Evolutionary conservation across 2,329 filamentous ascomycete genomes (phyloP), one percentile per base, ranked within the genome.

Genomic region (Orbilia javanica): DNA sequence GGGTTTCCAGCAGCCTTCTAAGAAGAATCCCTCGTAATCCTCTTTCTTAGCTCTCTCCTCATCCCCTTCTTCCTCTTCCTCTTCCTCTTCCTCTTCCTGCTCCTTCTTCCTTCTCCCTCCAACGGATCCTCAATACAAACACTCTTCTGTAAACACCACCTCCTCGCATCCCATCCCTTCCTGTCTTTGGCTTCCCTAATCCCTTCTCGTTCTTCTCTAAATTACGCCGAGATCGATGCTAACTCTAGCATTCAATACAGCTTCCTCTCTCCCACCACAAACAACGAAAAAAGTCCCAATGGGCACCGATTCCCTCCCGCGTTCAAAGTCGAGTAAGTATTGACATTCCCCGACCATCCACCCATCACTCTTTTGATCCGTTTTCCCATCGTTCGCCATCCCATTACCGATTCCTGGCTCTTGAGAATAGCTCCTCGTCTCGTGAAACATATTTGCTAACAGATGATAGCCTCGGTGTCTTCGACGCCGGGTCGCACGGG

Each of bases 251-350:
- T 22, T n/a, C 39, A 20, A 6, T 36, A 13, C 22, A 57, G 52
- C 52, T 57, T 57, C 25, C n/a, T 8, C 2, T 4, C 6, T n/a
- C n/a, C 22, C 2, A 22, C n/a, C 1, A 2, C 1, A 13, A 36
- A 36, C 27, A 36, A 44, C 18, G 2, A 8, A 36, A 57, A 53
- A 57, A 36, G 52, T 55, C 52, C 52, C 52, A 36, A 29, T 36
- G 52, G 52, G 52, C 29, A 57, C n/a, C 50, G 27, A 29, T 4
- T 31, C 13, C 7, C 10, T 5, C 52, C n/a, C 18, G n/a, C 31
- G 15, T 53, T 27, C 29, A 44, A 57, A 36, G 50, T 53, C 52
- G 31, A 20, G 31, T 57, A 57, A 57, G 52, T 39, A 5, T 6
- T 4, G 4, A 3, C 46, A 4, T 13, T 13, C 10, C 10, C 11